Percentiles rank a stretch among this genome's conserved stretches.
phyloP scores from a whole-genome alignment of 495 filamentous ascomycete species.

The Neurospora cerealis region DNA sequence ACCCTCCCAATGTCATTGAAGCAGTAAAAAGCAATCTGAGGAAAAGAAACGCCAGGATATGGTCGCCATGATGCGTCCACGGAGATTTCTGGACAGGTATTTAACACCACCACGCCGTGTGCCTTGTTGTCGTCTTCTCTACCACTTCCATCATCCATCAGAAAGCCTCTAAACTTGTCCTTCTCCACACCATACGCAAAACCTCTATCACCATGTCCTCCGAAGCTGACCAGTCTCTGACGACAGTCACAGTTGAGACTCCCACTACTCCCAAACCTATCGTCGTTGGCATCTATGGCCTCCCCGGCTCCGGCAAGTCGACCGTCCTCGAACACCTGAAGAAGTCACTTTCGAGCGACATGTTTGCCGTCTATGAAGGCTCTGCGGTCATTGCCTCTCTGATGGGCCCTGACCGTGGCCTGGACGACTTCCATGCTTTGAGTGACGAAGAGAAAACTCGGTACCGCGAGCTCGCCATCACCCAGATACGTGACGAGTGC shows the following conservation, averaged over 20 bases:
- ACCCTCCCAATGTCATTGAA: neutral
- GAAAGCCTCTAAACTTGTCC: neutral
- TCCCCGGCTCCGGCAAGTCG: slow-evolving; percentile 54
- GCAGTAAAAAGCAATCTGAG: neutral
- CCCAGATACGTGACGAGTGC: slow-evolving; percentile 33
- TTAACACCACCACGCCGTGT: neutral
- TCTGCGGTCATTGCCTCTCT: slow-evolving; percentile 39
- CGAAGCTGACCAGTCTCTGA: neutral
- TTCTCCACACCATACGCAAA: neutral
- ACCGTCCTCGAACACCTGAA: slow-evolving; percentile 37
- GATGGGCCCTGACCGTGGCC: slow-evolving; percentile 30
- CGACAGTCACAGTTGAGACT: neutral
- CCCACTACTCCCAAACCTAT: slow-evolving; percentile 17
- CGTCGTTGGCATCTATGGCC: slow-evolving; percentile 51
- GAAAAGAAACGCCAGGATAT: neutral
- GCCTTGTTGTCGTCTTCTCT: neutral
- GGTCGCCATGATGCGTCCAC: neutral
- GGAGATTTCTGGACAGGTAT: neutral
- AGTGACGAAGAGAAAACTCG: slow-evolving; percentile 27
- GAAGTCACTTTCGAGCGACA: slow-evolving; percentile 21
- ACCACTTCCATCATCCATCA: neutral
- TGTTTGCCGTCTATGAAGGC: slow-evolving; percentile 45
- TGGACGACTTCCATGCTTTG: slow-evolving; percentile 40
- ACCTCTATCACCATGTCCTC: neutral
- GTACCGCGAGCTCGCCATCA: slow-evolving; percentile 41